Conservation (phyloP, 352 stramenopile genomes). For the Pythium insidiosum region DNA sequence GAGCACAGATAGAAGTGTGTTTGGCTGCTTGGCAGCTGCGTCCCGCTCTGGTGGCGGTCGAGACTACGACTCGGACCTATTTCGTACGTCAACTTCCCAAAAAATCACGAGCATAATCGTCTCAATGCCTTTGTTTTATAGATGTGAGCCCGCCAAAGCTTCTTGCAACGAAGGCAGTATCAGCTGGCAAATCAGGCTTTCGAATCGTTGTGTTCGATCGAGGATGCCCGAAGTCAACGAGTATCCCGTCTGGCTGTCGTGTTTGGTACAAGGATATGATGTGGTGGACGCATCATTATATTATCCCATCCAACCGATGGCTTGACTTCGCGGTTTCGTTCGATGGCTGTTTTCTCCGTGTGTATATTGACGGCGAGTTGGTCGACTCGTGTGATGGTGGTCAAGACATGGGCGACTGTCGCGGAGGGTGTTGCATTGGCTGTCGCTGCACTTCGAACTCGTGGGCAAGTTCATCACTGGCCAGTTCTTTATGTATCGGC, state of each 20-base stretch:
- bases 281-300: constrained; percentile 41
- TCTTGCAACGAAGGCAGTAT: background rate
- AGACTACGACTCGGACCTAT: no score
- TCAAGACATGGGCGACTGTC: no score
- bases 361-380: constrained; percentile 34
- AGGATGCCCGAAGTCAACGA: constrained; percentile 1
- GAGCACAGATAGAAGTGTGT: constrained; percentile 39
- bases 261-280: constrained; percentile 33
- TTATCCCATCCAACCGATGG: constrained; percentile 46
- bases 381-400: constrained; percentile 33
- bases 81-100: no score
- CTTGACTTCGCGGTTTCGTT: constrained; percentile 34
- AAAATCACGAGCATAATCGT: no score
- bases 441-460: constrained; percentile 3
- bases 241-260: constrained; percentile 23
- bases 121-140: no score
- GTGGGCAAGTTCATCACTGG: background rate
- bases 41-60: no score
- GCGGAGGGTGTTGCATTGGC: constrained; percentile 1
- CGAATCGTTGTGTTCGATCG: constrained; percentile 49
- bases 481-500: no score
- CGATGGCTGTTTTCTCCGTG: constrained; percentile 33
- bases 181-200: constrained; percentile 3
- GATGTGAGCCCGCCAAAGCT: background rate
- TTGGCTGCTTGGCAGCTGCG: no score